Percentiles rank a stretch among this genome's conserved stretches.
Conservation (phyloP, 257 asterid species). For the Lithospermum erythrorhizon region DNA sequence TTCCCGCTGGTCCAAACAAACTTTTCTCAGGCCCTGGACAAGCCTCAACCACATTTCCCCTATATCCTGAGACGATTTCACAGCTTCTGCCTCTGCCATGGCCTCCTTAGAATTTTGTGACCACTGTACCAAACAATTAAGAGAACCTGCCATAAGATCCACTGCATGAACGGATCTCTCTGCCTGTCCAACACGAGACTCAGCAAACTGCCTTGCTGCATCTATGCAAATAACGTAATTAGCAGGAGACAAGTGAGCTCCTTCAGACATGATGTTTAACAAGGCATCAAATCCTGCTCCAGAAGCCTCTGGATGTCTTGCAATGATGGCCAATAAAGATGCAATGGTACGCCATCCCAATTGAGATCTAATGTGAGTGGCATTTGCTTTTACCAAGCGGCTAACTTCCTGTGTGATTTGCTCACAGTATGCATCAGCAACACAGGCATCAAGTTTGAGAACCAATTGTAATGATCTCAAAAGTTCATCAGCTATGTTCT, state of each 20-base stretch:
- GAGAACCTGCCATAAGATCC: conserved; percentile 74
- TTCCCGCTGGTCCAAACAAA: conserved; percentile 89
- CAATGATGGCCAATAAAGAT: conserved; percentile 68
- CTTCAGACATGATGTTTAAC: conserved; percentile 69
- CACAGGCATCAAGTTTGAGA: conserved; percentile 84
- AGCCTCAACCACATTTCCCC: conserved; percentile 98
- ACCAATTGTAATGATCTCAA: conserved; percentile 76
- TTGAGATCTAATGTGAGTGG: conserved; percentile 57
- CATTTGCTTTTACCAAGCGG: conserved; percentile 80
- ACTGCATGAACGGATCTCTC: conserved; percentile 76
- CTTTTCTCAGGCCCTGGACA: conserved; percentile 77
- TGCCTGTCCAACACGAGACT: conserved; percentile 84
- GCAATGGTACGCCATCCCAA: conserved; percentile 86
- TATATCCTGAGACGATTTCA: conserved; percentile 60
- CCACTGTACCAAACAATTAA: conserved; percentile 61
- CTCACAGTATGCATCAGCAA: conserved; percentile 89
- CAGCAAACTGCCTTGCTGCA: conserved; percentile 88
- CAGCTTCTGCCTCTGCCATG: conserved; percentile 55
- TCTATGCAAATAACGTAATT: conserved; percentile 66
- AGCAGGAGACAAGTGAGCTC: conserved; percentile 75
- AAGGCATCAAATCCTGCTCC: conserved; percentile 87
- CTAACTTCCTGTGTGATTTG: conserved; percentile 90
- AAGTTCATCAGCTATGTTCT: conserved; percentile 76
- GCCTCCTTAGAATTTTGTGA: conserved; percentile 61
- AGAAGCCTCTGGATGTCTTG: conserved; percentile 91